phyloP scores from a whole-genome alignment of 345 rosid genomes.

The Moricandia arvensis region DNA sequence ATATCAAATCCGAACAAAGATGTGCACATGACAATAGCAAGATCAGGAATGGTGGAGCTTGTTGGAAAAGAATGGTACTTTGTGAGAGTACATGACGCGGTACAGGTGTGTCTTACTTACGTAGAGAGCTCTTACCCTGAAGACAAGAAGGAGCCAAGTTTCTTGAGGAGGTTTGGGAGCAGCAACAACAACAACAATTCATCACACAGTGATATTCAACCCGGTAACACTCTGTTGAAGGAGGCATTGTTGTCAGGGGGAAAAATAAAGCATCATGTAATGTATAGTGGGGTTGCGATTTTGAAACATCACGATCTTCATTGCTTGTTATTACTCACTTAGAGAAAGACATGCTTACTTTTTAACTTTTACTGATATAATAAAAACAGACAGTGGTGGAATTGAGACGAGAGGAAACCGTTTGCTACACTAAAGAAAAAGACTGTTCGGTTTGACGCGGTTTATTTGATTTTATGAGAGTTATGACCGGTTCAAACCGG shows the following conservation, averaged over 20 bases:
- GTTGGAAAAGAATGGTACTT: conserved; percentile 95
- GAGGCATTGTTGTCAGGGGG: conserved; percentile 59
- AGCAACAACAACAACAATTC: conserved; percentile 24
- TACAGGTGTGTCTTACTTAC: conserved; percentile 86
- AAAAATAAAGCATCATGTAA: neutral
- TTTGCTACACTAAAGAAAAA: neutral
- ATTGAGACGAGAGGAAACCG: neutral
- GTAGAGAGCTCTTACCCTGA: conserved; percentile 52
- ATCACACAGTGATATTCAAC: conserved; percentile 46
- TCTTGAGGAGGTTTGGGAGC: conserved; percentile 44
- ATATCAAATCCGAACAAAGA: conserved; percentile 86
- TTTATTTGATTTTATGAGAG: neutral
- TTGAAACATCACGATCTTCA: conserved; percentile 4
- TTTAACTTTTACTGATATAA: neutral
- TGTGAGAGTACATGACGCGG: conserved; percentile 93
- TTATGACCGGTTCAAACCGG: neutral
- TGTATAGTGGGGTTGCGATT: conserved; percentile 28
- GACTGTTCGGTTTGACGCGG: neutral
- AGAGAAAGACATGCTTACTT: neutral
- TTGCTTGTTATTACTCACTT: neutral
- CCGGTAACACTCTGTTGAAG: conserved; percentile 45
- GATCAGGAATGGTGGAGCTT: conserved; percentile 68
- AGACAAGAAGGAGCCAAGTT: conserved; percentile 37
- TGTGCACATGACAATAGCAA: conserved; percentile 72
- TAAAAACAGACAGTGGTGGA: conserved; percentile 1